Percentiles rank a stretch among this genome's conserved stretches.
These are phyloP conservation scores for Bisporella sp. DNA, from an alignment of 2,329 filamentous ascomycete species.

Conservation along the genomic window DNA sequence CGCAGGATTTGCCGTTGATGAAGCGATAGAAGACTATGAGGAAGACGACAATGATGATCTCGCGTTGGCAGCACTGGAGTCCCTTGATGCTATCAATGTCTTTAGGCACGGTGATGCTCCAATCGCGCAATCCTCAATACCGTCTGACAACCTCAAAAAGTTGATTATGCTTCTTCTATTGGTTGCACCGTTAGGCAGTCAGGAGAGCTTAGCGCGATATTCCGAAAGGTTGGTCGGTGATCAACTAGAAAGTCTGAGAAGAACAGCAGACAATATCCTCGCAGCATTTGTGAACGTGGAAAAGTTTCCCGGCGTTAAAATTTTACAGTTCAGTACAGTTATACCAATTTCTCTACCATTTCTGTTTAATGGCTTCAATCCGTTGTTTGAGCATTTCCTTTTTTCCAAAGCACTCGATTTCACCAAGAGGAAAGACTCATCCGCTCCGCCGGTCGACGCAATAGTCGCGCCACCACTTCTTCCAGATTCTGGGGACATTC, in stretches of 20 bases:
- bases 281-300: constrained; percentile 61
- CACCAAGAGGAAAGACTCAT: constrained; percentile 29
- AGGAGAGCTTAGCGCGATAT: constrained; percentile 58
- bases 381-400: constrained; percentile 68
- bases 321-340: constrained; percentile 51
- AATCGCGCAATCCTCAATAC: constrained; percentile 61
- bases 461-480: constrained; percentile 34
- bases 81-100: constrained; percentile 56
- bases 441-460: constrained; percentile 12
- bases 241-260: constrained; percentile 48
- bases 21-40: constrained; percentile 34
- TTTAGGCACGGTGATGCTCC: constrained; percentile 46
- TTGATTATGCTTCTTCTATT: constrained; percentile 65
- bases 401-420: constrained; percentile 68
- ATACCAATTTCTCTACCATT: constrained; percentile 55
- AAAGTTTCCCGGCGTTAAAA: constrained; percentile 55
- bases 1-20: constrained; percentile 35
- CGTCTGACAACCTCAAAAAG: constrained; percentile 65
- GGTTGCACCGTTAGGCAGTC: constrained; percentile 54
- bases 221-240: constrained; percentile 49
- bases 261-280: constrained; percentile 57
- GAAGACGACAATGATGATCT: constrained; percentile 53
- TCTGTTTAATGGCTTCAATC: constrained; percentile 60
- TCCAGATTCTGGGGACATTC: constrained; percentile 50
- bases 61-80: constrained; percentile 61